These are phyloP conservation scores for Isabelozyma heimii DNA, from an alignment of 805 yeast species.

Conservation along the genomic window DNA sequence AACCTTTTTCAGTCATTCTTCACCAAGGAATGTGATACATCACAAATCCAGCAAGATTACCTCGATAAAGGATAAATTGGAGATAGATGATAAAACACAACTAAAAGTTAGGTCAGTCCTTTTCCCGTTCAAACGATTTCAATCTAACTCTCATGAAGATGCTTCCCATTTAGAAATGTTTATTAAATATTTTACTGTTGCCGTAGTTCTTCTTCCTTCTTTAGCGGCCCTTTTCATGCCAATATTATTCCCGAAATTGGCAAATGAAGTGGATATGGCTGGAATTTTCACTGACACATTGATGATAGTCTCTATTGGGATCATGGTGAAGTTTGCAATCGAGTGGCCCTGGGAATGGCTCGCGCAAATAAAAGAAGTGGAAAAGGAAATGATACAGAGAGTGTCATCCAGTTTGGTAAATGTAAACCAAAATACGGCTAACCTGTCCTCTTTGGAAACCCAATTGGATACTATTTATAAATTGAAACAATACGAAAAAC, in stretches of 20 bases:
- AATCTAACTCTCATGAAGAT: not conserved
- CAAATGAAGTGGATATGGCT: slow-evolving; percentile 14
- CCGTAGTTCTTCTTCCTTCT: not conserved
- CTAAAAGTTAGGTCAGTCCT: not conserved
- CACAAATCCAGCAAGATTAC: not conserved
- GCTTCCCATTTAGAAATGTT: not conserved
- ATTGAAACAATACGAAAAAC: slow-evolving; percentile 10
- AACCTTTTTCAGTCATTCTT: not conserved
- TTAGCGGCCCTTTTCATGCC: not conserved
- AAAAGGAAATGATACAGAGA: slow-evolving; percentile 4
- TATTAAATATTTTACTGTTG: not conserved
- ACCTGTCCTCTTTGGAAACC: not conserved
- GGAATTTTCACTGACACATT: slow-evolving; percentile 28
- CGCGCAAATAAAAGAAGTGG: slow-evolving; percentile 16
- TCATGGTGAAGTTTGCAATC: slow-evolving; percentile 28
- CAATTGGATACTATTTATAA: slow-evolving; percentile 3
- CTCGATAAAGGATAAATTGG: too few species aligned
- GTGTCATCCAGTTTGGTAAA: not conserved
- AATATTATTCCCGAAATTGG: not conserved
- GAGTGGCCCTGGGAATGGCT: slow-evolving; percentile 47
- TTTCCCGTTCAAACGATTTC: not conserved
- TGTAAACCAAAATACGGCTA: not conserved
- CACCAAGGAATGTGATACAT: not conserved
- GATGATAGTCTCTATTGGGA: slow-evolving; percentile 28
- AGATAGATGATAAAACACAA: not conserved